phyloP scores from a whole-genome alignment of 495 filamentous ascomycete genomes.

The Aeminium ludgeri region DNA sequence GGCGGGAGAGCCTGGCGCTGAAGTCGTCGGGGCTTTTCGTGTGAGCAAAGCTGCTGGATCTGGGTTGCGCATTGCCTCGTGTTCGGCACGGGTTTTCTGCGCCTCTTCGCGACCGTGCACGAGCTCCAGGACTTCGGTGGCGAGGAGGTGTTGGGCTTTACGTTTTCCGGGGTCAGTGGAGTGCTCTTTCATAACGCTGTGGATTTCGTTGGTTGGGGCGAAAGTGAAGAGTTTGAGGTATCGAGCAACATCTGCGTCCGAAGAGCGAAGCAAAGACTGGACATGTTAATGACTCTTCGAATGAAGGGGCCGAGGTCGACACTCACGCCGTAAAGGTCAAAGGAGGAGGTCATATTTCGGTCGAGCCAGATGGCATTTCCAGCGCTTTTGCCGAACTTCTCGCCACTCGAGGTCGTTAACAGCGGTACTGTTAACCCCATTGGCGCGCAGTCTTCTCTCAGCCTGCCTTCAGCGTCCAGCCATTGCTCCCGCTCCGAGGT shows the following conservation, averaged over 20 bases:
- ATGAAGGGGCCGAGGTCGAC: not conserved
- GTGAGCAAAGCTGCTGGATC: not conserved
- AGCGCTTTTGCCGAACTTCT: constrained; percentile 89
- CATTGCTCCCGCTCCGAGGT: constrained; percentile 11
- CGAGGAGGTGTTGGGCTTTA: constrained; percentile 64
- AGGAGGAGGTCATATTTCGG: constrained; percentile 55
- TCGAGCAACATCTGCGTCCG: constrained; percentile 60
- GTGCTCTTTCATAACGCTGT: constrained; percentile 48
- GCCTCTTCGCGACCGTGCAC: constrained; percentile 54
- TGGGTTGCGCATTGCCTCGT: constrained; percentile 7
- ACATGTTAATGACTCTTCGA: constrained; percentile 1
- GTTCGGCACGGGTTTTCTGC: constrained; percentile 5
- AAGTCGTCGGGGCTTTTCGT: constrained; percentile 21
- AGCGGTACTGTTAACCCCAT: constrained; percentile 82
- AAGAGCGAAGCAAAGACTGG: constrained; percentile 67
- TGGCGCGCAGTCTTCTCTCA: constrained; percentile 28
- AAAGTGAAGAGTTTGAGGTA: constrained; percentile 90
- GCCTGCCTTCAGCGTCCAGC: constrained; percentile 14
- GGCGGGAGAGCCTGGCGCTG: too few species aligned
- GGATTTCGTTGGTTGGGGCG: constrained; percentile 48
- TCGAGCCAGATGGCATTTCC: constrained; percentile 94
- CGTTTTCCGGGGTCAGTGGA: constrained; percentile 46
- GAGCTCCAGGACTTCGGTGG: constrained; percentile 60
- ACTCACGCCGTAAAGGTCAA: constrained; percentile 64
- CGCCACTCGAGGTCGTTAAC: constrained; percentile 65